These are phyloP conservation scores for Fusarium sp. DNA, from an alignment of 2,329 filamentous ascomycete species.

Conservation along the genomic window DNA sequence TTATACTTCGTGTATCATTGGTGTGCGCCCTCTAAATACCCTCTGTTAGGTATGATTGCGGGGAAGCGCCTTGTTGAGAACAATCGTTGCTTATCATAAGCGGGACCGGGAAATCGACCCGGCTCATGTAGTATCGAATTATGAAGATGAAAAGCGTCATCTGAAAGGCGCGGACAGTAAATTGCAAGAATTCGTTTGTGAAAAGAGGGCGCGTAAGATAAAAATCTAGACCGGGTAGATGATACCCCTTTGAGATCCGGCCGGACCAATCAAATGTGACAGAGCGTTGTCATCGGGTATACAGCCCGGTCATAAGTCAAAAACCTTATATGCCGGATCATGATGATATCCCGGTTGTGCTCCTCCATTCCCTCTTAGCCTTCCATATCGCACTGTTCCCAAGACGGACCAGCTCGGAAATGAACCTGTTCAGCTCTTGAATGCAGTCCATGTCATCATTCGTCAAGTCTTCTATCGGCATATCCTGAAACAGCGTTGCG, in stretches of 20 bases:
- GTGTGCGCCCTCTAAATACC: conserved; percentile 28
- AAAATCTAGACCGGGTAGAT: background rate
- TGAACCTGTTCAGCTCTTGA: background rate
- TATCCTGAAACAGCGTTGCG: background rate
- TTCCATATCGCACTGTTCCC: background rate
- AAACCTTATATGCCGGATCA: background rate
- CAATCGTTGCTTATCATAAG: conserved; percentile 5
- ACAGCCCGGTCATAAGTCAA: background rate
- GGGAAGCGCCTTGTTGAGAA: background rate
- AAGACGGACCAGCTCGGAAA: background rate
- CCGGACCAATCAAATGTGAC: background rate
- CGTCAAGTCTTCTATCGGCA: background rate
- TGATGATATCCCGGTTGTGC: background rate
- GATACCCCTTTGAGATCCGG: background rate
- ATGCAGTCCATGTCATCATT: background rate
- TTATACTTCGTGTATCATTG: background rate
- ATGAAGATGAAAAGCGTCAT: background rate
- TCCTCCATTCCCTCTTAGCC: background rate
- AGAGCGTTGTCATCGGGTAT: background rate
- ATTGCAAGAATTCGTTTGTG: background rate
- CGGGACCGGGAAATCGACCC: background rate
- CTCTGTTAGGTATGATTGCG: background rate
- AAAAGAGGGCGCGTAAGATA: background rate
- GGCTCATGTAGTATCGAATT: background rate
- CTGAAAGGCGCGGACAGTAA: background rate